phyloP scores from a whole-genome alignment of 129 eudicot genomes.

The Flaveria linearis region DNA sequence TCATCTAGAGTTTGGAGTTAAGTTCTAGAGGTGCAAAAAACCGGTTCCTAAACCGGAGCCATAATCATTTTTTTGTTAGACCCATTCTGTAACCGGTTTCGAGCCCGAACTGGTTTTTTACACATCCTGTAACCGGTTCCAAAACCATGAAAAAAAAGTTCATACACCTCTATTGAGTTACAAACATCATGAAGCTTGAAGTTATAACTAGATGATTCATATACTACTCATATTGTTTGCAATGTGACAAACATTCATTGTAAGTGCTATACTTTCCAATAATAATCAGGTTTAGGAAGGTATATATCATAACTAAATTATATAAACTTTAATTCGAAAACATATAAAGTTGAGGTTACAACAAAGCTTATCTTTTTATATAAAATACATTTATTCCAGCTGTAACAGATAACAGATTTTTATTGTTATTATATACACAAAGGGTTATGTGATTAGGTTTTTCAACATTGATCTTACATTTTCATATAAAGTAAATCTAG shows the following conservation, averaged over 20 bases:
- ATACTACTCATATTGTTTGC: background rate
- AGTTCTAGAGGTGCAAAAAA: no score
- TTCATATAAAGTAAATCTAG: background rate
- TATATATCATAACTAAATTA: background rate
- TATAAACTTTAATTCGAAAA: background rate
- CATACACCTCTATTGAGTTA: background rate
- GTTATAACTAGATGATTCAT: background rate
- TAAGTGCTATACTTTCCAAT: background rate
- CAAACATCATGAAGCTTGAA: background rate
- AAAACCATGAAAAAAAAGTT: no score
- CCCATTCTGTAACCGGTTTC: no score
- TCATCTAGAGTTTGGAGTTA: no score
- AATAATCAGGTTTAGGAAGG: background rate
- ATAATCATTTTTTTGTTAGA: no score
- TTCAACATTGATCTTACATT: background rate
- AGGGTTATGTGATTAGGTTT: background rate
- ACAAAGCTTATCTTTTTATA: background rate
- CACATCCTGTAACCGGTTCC: no score
- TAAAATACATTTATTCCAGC: constrained; percentile 9
- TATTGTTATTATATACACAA: background rate
- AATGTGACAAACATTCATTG: background rate
- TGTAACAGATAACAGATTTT: background rate
- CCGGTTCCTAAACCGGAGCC: no score
- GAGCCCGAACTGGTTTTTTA: no score
- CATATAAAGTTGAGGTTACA: background rate